Evolutionary conservation across 345 rosid species (phyloP).

Genomic region (Eucalyptus grandis): DNA sequence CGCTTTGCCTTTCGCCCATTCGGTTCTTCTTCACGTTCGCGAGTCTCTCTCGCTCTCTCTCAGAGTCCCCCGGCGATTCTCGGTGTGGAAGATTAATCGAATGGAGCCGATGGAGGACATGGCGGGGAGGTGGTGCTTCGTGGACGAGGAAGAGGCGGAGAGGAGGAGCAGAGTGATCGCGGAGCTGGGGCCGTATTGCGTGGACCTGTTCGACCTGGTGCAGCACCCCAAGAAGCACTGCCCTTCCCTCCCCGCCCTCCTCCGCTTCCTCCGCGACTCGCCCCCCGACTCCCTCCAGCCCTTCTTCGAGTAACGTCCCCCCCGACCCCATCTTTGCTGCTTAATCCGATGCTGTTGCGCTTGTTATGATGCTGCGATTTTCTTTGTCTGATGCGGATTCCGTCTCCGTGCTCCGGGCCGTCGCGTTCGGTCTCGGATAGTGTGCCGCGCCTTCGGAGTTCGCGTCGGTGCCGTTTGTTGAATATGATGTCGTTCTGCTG

Average conservation of each 20-base stretch:
- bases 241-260: constrained; percentile 33
- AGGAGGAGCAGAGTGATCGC: constrained; percentile 25
- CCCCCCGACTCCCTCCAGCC: constrained; percentile 52
- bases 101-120: neutral
- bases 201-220: constrained; percentile 55
- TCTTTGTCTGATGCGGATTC: neutral
- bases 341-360: neutral
- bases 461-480: neutral
- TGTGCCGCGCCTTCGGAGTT: neutral
- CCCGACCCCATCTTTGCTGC: neutral
- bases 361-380: neutral
- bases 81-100: neutral
- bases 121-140: neutral
- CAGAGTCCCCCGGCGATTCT: neutral
- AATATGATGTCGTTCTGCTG: neutral
- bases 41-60: neutral
- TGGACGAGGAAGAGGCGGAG: constrained; percentile 9
- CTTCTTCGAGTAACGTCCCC: constrained; percentile 54
- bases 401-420: neutral
- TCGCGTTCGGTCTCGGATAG: neutral
- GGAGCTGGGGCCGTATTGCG: constrained; percentile 36
- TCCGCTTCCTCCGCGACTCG: constrained; percentile 33
- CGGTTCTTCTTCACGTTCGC: neutral
- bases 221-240: constrained; percentile 42
- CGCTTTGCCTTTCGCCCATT: neutral